Percentiles rank a stretch among this genome's conserved stretches.
phyloP scores from a whole-genome alignment of 2,329 filamentous ascomycete species.

The Pseudocercospora musae region DNA sequence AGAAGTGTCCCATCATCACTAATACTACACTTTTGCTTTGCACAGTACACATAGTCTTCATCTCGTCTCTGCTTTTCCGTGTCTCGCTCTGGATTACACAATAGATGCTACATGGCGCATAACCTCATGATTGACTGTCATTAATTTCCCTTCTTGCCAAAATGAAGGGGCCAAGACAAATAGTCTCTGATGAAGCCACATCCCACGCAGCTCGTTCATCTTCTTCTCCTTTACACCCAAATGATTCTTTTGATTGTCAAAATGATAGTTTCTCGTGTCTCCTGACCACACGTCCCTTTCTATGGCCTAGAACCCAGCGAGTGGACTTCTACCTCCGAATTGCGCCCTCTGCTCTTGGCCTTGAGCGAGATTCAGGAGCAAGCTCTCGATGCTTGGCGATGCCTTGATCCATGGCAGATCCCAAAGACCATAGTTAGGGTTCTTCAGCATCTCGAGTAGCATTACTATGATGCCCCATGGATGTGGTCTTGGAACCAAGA shows the following conservation, averaged over 20 bases:
- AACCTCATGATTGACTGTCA: slow-evolving; percentile 2
- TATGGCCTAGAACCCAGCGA: not conserved
- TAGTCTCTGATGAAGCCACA: not conserved
- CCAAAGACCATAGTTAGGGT: slow-evolving; percentile 87
- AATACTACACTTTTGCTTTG: not conserved
- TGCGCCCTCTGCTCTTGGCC: slow-evolving; percentile 22
- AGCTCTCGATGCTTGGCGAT: slow-evolving; percentile 51
- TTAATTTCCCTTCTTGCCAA: slow-evolving; percentile 21
- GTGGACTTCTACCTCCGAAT: not conserved
- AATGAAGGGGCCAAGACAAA: slow-evolving; percentile 19
- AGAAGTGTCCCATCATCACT: not conserved
- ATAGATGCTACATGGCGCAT: slow-evolving; percentile 10
- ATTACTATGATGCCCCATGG: slow-evolving; percentile 93
- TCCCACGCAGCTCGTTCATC: not conserved
- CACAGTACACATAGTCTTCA: not conserved
- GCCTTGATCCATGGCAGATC: slow-evolving; percentile 88
- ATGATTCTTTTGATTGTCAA: not conserved
- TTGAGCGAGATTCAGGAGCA: slow-evolving; percentile 33
- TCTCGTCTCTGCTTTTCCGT: not conserved
- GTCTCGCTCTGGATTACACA: not conserved
- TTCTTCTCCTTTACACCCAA: not conserved
- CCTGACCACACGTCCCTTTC: no score
- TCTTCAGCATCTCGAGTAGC: slow-evolving; percentile 85
- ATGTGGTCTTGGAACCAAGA: slow-evolving; percentile 86
- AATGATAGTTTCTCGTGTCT: not conserved